A percentile compares a stretch with the other conserved stretches of the same genome.
Evolutionary conservation across 345 rosid species (phyloP).

Genomic region (Corchorus olitorius): DNA sequence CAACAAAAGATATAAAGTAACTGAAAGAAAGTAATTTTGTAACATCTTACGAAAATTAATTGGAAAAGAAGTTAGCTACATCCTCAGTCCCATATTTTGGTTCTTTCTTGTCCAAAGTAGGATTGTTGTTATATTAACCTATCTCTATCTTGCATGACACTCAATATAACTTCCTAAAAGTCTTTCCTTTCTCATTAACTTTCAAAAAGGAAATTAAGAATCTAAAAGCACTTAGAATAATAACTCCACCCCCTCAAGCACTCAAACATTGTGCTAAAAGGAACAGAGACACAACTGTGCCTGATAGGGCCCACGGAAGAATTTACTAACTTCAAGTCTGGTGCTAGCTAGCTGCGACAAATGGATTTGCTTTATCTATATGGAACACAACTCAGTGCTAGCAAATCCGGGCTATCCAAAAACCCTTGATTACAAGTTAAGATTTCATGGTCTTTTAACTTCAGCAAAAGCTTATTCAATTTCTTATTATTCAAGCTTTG

Average conservation of each 20-base stretch:
- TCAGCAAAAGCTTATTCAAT: background rate
- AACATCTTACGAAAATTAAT: too few relatives aligned
- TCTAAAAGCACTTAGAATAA: too few relatives aligned
- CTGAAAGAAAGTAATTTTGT: too few relatives aligned
- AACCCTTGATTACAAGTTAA: background rate
- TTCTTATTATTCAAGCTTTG: background rate
- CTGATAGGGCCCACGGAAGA: background rate
- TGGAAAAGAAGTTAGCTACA: too few relatives aligned
- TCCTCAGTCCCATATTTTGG: too few relatives aligned
- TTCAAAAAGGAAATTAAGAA: too few relatives aligned
- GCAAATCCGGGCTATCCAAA: background rate
- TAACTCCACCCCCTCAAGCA: background rate
- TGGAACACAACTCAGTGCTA: background rate
- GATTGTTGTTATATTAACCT: too few relatives aligned
- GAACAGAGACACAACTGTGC: background rate
- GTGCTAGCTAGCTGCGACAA: background rate
- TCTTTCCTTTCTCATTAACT: too few relatives aligned
- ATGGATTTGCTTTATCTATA: background rate
- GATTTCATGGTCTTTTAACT: background rate
- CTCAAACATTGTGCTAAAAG: constrained; percentile 3
- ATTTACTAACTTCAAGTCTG: background rate
- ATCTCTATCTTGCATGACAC: too few relatives aligned
- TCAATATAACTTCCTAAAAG: too few relatives aligned
- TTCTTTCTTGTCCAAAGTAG: too few relatives aligned
- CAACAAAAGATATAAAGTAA: too few relatives aligned